A percentile compares a stretch with the other conserved stretches of the same genome.
These are phyloP conservation scores for Amanita exitialis DNA, from an alignment of 768 basidiomycete genomes.

Conservation along the genomic window DNA sequence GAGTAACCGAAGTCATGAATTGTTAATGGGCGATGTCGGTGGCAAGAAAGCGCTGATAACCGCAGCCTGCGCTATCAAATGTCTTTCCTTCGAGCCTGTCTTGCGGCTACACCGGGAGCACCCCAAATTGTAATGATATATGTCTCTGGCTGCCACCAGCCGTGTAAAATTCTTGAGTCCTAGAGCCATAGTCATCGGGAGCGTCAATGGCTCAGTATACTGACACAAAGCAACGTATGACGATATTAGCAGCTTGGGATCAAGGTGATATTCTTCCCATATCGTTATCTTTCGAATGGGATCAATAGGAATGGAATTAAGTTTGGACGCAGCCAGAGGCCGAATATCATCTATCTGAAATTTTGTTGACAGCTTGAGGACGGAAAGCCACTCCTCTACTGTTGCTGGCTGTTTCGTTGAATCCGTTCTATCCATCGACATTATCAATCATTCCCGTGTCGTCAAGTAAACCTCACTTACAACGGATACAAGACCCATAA, in stretches of 20 bases:
- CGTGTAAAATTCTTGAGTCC: slow-evolving; percentile 23
- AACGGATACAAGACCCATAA: slow-evolving; percentile 45
- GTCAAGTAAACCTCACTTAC: slow-evolving; percentile 19
- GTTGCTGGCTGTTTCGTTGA: slow-evolving; percentile 13
- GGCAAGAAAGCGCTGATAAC: slow-evolving; percentile 1
- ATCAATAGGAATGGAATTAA: slow-evolving; percentile 19
- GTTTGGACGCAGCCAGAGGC: slow-evolving; percentile 17
- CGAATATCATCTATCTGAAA: slow-evolving; percentile 22
- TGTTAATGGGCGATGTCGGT: background rate
- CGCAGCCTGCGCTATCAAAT: background rate
- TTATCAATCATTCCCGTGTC: background rate
- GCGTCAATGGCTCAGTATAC: slow-evolving; percentile 21
- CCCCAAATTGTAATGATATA: slow-evolving; percentile 19
- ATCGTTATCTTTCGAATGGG: slow-evolving; percentile 24
- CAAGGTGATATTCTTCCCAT: slow-evolving; percentile 24
- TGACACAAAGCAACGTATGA: slow-evolving; percentile 20
- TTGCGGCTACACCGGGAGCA: slow-evolving; percentile 9
- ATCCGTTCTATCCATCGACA: slow-evolving; percentile 6
- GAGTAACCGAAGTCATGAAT: background rate
- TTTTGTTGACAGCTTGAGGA: slow-evolving; percentile 24
- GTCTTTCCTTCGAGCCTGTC: background rate
- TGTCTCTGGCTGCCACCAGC: slow-evolving; percentile 21
- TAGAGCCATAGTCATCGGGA: slow-evolving; percentile 22
- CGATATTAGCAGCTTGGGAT: slow-evolving; percentile 18
- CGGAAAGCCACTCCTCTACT: slow-evolving; percentile 20